Evolutionary conservation across 148 eudicot genomes (phyloP), one percentile per base, ranked within the genome.

Genomic region (Silene uniflora): DNA sequence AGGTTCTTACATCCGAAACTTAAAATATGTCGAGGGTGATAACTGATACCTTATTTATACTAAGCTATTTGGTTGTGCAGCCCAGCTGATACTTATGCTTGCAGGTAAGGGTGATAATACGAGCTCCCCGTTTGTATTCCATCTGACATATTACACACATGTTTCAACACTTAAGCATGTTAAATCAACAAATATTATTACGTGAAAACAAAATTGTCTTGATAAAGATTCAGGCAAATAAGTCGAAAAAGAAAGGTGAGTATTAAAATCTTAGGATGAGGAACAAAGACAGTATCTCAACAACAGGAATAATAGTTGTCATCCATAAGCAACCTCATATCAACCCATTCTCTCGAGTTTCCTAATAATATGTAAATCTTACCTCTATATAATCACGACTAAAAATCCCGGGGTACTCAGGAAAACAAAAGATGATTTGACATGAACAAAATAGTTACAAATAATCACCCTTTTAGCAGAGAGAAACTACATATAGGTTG

Each of bases 141-240:
- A 95, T 95, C 86, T 95, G 98, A 81, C 98, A 95, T 61, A 95
- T 89, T 46, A 95, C 98, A 69, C 98, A 95, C 88, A 1, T 94
- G 88, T 69, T 25, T 73, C 73, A 27, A 29, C 14, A 55, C 21
- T 23, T 10, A 54, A 76, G 18, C 10, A 35, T 58, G 63, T 46
- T 18, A 74, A 23, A 62, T 69, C 32, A 29, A 68, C 12, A 35
- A 19, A 3, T 21, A 19, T 8, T 9, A 47, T 47, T 47, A 10
- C 52, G 12, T 10, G 11, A 47, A 47, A 47, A 47, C 1, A 29
- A 47, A 47, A 6, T 7, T 47, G 52, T 47, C 52, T 47, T 10
- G 52, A 8, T 62, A 62, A 22, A 22, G 69, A 27, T 65, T 65
- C 46, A 16, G 69, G 19, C 1, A 32, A 65, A 62, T 13, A 23